phyloP scores from a whole-genome alignment of 2,329 filamentous ascomycete genomes.

The Botrytis byssoidea region DNA sequence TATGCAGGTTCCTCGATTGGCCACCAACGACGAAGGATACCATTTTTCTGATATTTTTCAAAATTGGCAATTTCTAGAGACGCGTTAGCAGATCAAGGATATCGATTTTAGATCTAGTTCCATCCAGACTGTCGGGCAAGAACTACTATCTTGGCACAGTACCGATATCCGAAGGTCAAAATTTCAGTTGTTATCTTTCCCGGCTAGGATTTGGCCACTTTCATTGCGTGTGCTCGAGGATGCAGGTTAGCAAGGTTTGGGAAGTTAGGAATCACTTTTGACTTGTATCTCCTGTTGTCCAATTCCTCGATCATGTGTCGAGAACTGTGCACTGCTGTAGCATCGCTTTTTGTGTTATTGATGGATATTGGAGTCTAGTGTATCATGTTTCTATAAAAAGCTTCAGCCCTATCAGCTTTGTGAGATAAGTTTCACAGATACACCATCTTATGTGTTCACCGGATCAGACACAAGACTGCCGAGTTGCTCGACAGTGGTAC shows the following conservation, averaged over 20 bases:
- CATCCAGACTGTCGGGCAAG: slow-evolving; percentile 9
- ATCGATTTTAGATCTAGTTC: background rate
- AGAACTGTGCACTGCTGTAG: background rate
- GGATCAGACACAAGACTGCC: background rate
- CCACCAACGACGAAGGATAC: background rate
- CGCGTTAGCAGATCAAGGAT: background rate
- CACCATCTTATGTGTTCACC: background rate
- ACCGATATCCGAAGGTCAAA: background rate
- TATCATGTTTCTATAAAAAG: slow-evolving; percentile 2
- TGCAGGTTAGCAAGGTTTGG: background rate
- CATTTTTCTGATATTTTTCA: background rate
- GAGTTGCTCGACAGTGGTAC: background rate
- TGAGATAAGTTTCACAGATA: background rate
- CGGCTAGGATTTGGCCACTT: background rate
- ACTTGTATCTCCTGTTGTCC: background rate
- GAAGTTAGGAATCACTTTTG: background rate
- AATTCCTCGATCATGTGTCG: background rate
- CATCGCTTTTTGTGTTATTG: background rate
- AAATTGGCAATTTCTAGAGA: background rate
- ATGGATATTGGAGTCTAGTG: background rate
- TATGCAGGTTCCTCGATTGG: background rate
- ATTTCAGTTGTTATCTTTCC: background rate
- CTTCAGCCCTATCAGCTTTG: slow-evolving; percentile 9
- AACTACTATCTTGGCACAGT: background rate
- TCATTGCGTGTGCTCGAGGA: background rate